Conservation (phyloP, 2,329 filamentous ascomycete species). For the Colletotrichum sp. region DNA sequence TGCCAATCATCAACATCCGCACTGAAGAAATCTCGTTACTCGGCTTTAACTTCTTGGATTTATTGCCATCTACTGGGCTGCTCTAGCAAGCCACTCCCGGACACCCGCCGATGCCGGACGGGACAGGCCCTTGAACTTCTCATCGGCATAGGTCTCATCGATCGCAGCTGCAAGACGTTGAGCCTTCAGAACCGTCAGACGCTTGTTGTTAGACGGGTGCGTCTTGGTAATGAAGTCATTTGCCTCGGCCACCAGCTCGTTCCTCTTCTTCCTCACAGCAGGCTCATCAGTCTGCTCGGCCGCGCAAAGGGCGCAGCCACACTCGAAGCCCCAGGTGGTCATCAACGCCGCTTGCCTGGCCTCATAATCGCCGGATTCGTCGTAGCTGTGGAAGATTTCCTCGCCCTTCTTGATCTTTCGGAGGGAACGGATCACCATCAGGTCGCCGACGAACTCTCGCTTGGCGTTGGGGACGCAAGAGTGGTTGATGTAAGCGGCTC, state of each 20-base stretch:
- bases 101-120: conserved; percentile 24
- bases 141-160: conserved; percentile 30
- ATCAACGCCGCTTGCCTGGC: conserved; percentile 22
- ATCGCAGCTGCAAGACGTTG: conserved; percentile 28
- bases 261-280: conserved; percentile 22
- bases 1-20: background rate
- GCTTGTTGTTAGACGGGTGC: conserved; percentile 12
- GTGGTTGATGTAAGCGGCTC: conserved; percentile 47
- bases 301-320: conserved; percentile 38
- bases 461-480: conserved; percentile 41
- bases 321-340: conserved; percentile 43
- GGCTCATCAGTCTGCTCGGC: conserved; percentile 31
- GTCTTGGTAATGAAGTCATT: conserved; percentile 23
- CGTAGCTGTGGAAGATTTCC: conserved; percentile 38
- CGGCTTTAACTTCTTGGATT: background rate
- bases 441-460: conserved; percentile 43
- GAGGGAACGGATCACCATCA: conserved; percentile 41
- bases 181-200: conserved; percentile 25
- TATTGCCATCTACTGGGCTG: background rate
- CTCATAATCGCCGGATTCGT: conserved; percentile 30
- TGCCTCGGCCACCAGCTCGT: conserved; percentile 24
- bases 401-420: conserved; percentile 34
- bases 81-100: conserved; percentile 31
- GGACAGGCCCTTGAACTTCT: conserved; percentile 29
- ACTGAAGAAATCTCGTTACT: background rate